phyloP scores from a whole-genome alignment of 177 flowering plant species.

The Vitis hybrid region DNA sequence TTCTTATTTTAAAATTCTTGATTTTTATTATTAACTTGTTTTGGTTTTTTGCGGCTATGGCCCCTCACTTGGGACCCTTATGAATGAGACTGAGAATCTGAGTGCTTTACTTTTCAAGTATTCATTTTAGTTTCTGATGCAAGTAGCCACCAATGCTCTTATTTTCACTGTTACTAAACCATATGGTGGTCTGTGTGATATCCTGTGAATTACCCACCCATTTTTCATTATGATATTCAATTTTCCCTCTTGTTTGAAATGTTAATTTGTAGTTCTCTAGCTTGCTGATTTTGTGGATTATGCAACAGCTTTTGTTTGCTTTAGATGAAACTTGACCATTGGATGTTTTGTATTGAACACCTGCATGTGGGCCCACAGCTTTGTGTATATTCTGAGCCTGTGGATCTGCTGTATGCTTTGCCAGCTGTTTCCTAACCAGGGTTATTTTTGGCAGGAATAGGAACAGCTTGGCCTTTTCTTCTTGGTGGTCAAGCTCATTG shows the following conservation, averaged over 20 bases:
- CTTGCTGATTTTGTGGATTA: neutral
- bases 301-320: neutral
- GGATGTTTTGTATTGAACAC: neutral
- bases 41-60: too few relatives aligned
- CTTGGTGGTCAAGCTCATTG: slow-evolving; percentile 94
- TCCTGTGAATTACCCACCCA: neutral
- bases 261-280: neutral
- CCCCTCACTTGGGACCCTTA: too few relatives aligned
- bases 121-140: too few relatives aligned
- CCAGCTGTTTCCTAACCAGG: slow-evolving; percentile 20
- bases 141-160: neutral
- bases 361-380: too few relatives aligned
- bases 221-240: neutral
- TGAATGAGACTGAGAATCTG: too few relatives aligned
- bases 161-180: neutral
- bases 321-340: neutral
- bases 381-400: too few relatives aligned
- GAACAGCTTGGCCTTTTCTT: slow-evolving; percentile 80
- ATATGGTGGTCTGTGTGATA: neutral
- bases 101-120: too few relatives aligned
- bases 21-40: too few relatives aligned
- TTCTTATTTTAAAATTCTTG: too few relatives aligned
- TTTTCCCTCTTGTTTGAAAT: neutral
- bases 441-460: slow-evolving; percentile 48
- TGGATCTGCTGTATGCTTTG: too few relatives aligned